Conservation (phyloP, 2,329 filamentous ascomycete genomes). For the Chlorencoelia australis region DNA sequence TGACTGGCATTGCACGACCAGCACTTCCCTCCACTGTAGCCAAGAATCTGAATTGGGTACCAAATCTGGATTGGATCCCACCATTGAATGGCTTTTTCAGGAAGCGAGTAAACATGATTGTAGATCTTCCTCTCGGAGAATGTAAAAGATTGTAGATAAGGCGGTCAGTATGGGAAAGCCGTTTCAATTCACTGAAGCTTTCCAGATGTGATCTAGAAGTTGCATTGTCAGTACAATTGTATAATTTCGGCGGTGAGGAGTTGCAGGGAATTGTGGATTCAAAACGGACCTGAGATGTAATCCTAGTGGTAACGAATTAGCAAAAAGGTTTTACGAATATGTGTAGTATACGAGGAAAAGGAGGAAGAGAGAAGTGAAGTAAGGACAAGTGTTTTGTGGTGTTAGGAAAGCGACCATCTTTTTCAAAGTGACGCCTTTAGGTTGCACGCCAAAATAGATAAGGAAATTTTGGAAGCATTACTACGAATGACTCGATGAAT, state of each 20-base stretch:
- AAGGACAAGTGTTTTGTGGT: no score
- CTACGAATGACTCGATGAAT: no score
- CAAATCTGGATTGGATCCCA: slow-evolving; percentile 21
- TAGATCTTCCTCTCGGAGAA: slow-evolving; percentile 19
- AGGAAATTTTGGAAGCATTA: slow-evolving; percentile 5
- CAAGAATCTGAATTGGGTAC: slow-evolving; percentile 39
- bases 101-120: slow-evolving; percentile 51
- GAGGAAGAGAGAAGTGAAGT: no score
- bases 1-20: slow-evolving; percentile 55
- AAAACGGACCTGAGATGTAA: slow-evolving; percentile 58
- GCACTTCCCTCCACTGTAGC: slow-evolving; percentile 61
- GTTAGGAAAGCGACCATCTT: no score
- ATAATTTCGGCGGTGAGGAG: slow-evolving; percentile 19
- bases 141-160: slow-evolving; percentile 14
- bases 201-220: slow-evolving; percentile 34
- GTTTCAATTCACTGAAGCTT: slow-evolving; percentile 32
- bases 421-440: no score
- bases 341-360: no score
- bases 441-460: slow-evolving; percentile 11
- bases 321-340: slow-evolving; percentile 13
- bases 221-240: no score
- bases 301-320: slow-evolving; percentile 46
- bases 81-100: slow-evolving; percentile 34
- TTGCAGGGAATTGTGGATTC: slow-evolving; percentile 2
- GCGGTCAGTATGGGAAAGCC: slow-evolving; percentile 11